Evolutionary conservation across 1,139 yeast genomes (phyloP), one percentile per base, ranked within the genome.

Genomic region (Ogataea hybrid): DNA sequence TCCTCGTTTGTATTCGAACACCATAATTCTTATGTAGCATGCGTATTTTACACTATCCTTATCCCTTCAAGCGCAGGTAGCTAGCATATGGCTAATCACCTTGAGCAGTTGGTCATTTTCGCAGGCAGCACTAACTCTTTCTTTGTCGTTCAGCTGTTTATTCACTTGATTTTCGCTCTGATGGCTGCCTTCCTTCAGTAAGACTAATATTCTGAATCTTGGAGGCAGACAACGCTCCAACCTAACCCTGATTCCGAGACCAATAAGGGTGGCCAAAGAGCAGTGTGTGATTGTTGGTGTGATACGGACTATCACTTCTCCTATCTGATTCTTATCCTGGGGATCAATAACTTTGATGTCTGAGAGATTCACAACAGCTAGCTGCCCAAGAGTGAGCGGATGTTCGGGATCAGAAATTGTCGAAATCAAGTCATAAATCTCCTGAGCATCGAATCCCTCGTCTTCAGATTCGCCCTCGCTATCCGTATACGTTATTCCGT

Each of bases 271-370:
- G 1, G 98, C 98, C 49, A 94, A 70, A 1, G 96, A 87, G 59
- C 99, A 94, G 61, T 94, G 99, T 1, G 98, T 92, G 54, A 94
- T 92, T 0, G 99, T 94, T 0, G 99, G 99, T 0, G 99, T 94
- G 51, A 94, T 90, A 54, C 77, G 80, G 28, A 94, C 88, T 18
- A 79, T 61, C 0, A 94, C 88, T 49, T 84, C 88, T 0, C 94
- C 85, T 57, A 86, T 77, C 32, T 77, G 77, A 11, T 65, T 58
- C 25, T 70, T 68, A 29, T 63, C 64, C 17, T 58, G 53, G 6
- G 78, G 71, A 51, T 84, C 82, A 2, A 68, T 69, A 7, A 94
- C 88, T 28, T 67, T 62, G 44, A 94, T 92, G 60, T 94, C 96
- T 2, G 74, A 73, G 38, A 94, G 69, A 57, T 89, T 89, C 2